phyloP scores from a whole-genome alignment of 768 basidiomycete species.

The Lanmaoa pseudosensibilis region DNA sequence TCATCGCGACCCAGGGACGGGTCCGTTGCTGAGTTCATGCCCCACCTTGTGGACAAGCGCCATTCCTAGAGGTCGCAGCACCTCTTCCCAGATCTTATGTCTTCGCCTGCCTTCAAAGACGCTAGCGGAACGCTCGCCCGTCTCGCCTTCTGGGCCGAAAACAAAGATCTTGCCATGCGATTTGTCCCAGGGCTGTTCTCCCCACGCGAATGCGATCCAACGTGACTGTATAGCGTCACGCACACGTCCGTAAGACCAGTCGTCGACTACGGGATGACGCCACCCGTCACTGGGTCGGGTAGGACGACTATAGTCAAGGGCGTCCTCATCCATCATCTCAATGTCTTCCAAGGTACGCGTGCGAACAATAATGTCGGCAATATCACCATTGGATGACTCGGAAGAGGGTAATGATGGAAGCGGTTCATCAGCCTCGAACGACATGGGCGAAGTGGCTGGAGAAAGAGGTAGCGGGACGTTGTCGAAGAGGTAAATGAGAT shows the following conservation, averaged over 20 bases:
- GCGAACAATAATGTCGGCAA: slow-evolving; percentile 15
- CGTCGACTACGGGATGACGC: slow-evolving; percentile 59
- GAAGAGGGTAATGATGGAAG: slow-evolving; percentile 33
- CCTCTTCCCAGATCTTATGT: slow-evolving; percentile 59
- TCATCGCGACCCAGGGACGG: slow-evolving; percentile 34
- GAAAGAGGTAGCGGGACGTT: slow-evolving; percentile 58
- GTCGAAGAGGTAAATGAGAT: slow-evolving; percentile 78
- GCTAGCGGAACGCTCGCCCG: slow-evolving; percentile 62
- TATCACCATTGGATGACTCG: slow-evolving; percentile 25
- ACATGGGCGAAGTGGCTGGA: slow-evolving; percentile 33
- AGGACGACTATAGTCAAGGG: slow-evolving; percentile 15
- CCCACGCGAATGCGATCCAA: slow-evolving; percentile 76
- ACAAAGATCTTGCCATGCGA: slow-evolving; percentile 63
- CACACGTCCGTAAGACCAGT: slow-evolving; percentile 64
- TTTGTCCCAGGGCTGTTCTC: slow-evolving; percentile 68
- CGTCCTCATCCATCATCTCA: slow-evolving; percentile 26
- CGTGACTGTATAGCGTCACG: slow-evolving; percentile 69
- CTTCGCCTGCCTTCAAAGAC: slow-evolving; percentile 70
- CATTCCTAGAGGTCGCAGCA: slow-evolving; percentile 66
- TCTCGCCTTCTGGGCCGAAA: slow-evolving; percentile 82
- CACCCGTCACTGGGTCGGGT: slow-evolving; percentile 42
- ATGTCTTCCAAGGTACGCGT: slow-evolving; percentile 28
- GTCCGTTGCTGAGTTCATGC: slow-evolving; percentile 71
- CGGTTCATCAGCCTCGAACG: slow-evolving; percentile 35
- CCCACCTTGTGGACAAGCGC: slow-evolving; percentile 71